Evolutionary conservation across 306 rosid species (phyloP), one percentile per base, ranked within the genome.

Genomic region (Vicia villosa): DNA sequence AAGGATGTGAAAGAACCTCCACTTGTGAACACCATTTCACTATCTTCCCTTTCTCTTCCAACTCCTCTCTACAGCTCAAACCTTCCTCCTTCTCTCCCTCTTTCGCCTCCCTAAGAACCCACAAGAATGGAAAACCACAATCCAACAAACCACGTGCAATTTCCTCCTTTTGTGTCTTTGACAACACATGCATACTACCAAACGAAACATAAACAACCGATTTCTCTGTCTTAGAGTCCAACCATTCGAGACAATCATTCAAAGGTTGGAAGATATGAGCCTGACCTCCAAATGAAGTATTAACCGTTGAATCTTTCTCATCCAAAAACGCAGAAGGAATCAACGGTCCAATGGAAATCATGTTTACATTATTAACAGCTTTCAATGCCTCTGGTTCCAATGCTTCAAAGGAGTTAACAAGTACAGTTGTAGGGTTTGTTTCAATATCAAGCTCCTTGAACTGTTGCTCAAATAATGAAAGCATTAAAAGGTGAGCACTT

Each of bases 331-430:
- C 76, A 0, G 83, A 81, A 0, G 87, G 89, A 58, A 84, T 60
- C 83, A 91, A 68, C 37, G 95, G 95, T 6, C 97, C 95, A n/a
- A 91, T 52, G 1, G 83, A 59, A 0, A 85, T 68, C 69, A 77
- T 61, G 10, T 65, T 56, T 36, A 70, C 13, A 1, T 41, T 37
- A 4, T 59, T 38, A 15, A 81, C 28, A 32, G 60, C 80, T 10
- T 37, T 84, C 3, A 80, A 4, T 0, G 78, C 75, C 5, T 84
- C 68, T 0, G 63, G 19, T 19, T 86, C 91, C 32, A 84, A 34
- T 2, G 68, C 89, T n/a, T 75, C 75, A 20, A 84, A 86, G 0
- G 87, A 47, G 69, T 86, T 86, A 1, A 80, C 74, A 20, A 86
- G 72, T 0, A 86, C 30, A 0, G 0, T 47, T 1, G 0, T 63